These are phyloP conservation scores for Phaeophleospora eucalypticola DNA, from an alignment of 2,329 filamentous ascomycete species.

Conservation along the genomic window DNA sequence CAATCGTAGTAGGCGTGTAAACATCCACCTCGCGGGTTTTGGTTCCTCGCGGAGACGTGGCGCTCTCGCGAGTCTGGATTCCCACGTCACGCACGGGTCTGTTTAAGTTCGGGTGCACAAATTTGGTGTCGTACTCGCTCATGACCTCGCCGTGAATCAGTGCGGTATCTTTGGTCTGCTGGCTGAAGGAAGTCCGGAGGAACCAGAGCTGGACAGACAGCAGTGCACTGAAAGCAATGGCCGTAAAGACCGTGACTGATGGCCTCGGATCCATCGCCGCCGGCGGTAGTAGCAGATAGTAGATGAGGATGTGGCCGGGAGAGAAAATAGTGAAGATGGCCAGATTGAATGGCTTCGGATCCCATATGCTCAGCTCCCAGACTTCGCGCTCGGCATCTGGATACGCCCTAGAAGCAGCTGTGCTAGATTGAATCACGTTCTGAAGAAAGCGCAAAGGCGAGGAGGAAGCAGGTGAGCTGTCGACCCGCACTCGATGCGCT, in stretches of 20 bases:
- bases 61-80: slow-evolving; percentile 63
- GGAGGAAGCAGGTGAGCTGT: slow-evolving; percentile 72
- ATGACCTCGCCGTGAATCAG: slow-evolving; percentile 89
- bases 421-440: slow-evolving; percentile 60
- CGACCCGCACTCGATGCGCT: slow-evolving; percentile 80
- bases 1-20: slow-evolving; percentile 58
- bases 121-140: slow-evolving; percentile 94
- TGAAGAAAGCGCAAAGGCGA: slow-evolving; percentile 75
- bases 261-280: slow-evolving; percentile 70
- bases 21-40: slow-evolving; percentile 52
- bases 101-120: slow-evolving; percentile 84
- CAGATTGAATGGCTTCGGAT: slow-evolving; percentile 79
- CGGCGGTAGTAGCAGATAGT: slow-evolving; percentile 82
- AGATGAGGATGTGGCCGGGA: slow-evolving; percentile 85
- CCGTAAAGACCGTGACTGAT: slow-evolving; percentile 79
- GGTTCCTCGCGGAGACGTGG: slow-evolving; percentile 29
- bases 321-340: slow-evolving; percentile 87
- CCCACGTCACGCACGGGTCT: slow-evolving; percentile 72
- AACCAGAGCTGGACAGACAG: slow-evolving; percentile 73
- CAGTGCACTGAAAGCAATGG: slow-evolving; percentile 69
- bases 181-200: slow-evolving; percentile 69
- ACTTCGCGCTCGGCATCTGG: slow-evolving; percentile 80
- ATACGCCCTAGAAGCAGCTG: slow-evolving; percentile 77
- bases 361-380: slow-evolving; percentile 93
- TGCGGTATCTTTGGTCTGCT: slow-evolving; percentile 78